Evolutionary conservation across 2,329 filamentous ascomycete species (phyloP), one percentile per base, ranked within the genome.

Genomic region (Aspergillus alliaceus): DNA sequence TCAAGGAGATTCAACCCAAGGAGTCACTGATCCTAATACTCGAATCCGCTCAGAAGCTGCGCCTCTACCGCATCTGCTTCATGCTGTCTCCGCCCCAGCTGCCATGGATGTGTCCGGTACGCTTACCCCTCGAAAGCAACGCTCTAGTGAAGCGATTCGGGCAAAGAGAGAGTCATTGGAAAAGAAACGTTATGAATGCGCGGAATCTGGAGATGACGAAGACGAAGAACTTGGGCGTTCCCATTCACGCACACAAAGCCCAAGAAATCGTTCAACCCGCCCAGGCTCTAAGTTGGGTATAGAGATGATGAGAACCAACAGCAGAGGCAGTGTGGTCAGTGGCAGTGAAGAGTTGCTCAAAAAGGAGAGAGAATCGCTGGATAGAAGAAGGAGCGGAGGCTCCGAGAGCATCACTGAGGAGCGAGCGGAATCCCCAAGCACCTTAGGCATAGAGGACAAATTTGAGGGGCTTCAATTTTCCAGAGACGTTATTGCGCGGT

Each of bases 291-390:
- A 96, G 74, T 84, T 98, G 2, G 92, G 92, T 1, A 95, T 92
- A 50, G 93, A 98, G 74, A 97, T 98, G 93, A 93, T 97, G 91
- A 87, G 93, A 48, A 96, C 93, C 20, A 96, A 96, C 72, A 96
- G 91, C 69, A 89, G 93, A 66, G 93, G 96, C 49, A 96, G 93
- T 68, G 84, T 90, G 31, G 77, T 80, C 35, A 79, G 77, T 54
- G 76, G 74, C 51, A 72, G 72, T 50, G 77, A 79, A 44, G 77
- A 79, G 34, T 59, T 71, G 7, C 56, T 74, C 34, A 69, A 66
- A 48, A 71, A 66, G 58, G 73, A 70, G 60, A 70, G 65, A 40
- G 74, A 75, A 34, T 64, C 70, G 12, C 57, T 75, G 35, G 71
- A 70, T 54, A 68, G 69, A 31, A 63, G 59, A 44, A 60, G 57